Base-by-base conservation (phyloP, 257 asterid species). In the Jaltomata sinuosa region DNA sequence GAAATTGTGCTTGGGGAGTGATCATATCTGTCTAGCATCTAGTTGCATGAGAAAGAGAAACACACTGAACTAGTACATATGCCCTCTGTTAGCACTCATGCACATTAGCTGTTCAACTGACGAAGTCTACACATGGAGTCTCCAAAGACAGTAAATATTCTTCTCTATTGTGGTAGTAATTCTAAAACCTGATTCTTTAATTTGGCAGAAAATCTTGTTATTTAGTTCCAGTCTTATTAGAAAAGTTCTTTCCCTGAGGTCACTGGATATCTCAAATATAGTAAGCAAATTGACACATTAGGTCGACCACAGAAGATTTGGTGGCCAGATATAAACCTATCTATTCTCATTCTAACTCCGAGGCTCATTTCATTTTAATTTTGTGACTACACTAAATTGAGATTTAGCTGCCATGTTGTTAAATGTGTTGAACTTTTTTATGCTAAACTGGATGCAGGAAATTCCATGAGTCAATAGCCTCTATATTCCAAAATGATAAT, bases 401-500 rank as follows among this genome's bases (percentile, higher is more conserved):
- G 31, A 71, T 36, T 12, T 54, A 34, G 42, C 3, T n/a, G 8
- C 21, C 21, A 47, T 82, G 80, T 27, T 83, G 34, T 18, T 15
- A 21, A 55, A 50, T 49, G 68, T n/a, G 81, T 11, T 83, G 5
- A 29, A 27, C 61, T 7, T 14, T 27, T 31, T 50, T 67, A 67
- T 15, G 40, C 82, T 61, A 68, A 84, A 69, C 84, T 85, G 83
- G 83, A 81, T 71, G 80, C 93, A 94, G 98, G 91, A 88, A 89
- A 85, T 91, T 94, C 82, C 94, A 90, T 5, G 91, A 90, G 87
- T 83, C 88, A 65, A 68, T 87, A 31, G 82, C 50, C 68, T 87
- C 91, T 54, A 54, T 83, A 82, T 67, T 86, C 86, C 71, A 64
- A 40, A 86, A 84, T 45, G 90, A 84, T 31, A 86, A 90, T 67